These are phyloP conservation scores for Dendrobium catenatum DNA, from an alignment of 106 monocot species.

Conservation along the genomic window DNA sequence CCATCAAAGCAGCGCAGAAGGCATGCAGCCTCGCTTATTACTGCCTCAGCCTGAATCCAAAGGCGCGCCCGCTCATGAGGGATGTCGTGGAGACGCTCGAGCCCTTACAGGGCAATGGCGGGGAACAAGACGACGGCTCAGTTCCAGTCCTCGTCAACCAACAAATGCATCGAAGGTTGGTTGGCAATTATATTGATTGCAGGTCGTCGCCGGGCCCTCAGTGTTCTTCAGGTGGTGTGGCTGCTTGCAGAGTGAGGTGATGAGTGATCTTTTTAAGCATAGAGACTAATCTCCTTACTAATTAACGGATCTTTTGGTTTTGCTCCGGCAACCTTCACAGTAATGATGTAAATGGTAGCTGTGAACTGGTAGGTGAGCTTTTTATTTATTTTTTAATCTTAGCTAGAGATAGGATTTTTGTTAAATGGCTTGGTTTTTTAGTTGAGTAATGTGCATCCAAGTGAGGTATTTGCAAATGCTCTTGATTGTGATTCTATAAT, in stretches of 20 bases:
- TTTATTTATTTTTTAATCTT: no score
- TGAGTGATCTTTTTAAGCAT: neutral
- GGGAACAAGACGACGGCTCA: neutral
- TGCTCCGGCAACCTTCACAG: neutral
- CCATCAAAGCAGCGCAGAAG: conserved; percentile 63
- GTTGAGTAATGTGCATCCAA: neutral
- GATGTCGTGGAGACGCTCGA: conserved; percentile 82
- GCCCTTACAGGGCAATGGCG: conserved; percentile 35
- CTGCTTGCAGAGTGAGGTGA: conserved; percentile 59
- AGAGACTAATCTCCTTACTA: neutral
- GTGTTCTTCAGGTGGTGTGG: conserved; percentile 22
- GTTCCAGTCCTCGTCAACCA: conserved; percentile 22
- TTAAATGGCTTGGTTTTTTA: neutral
- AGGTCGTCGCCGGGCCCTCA: conserved; percentile 26
- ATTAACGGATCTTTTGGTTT: neutral
- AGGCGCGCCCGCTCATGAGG: conserved; percentile 80
- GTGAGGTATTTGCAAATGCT: neutral
- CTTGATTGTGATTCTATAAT: no score
- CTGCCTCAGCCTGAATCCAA: conserved; percentile 77
- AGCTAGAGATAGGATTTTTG: neutral
- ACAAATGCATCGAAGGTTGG: conserved; percentile 17
- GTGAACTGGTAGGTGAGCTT: neutral
- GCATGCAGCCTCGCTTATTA: conserved; percentile 82
- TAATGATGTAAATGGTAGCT: neutral
- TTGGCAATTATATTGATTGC: conserved; percentile 5